Conservation (phyloP, 805 yeast species). For the Candida tammaniensis region DNA sequence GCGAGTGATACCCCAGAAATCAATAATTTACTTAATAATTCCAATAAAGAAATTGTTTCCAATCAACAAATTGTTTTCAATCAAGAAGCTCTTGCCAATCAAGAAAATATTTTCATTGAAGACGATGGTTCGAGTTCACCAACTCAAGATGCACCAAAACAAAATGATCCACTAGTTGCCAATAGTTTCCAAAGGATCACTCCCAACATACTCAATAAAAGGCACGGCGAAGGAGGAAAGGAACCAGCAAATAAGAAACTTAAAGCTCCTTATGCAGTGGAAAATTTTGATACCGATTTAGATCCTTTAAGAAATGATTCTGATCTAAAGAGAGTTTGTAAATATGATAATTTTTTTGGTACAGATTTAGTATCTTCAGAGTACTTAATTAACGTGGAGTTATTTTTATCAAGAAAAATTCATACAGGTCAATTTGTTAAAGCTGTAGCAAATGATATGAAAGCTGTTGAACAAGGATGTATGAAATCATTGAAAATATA, state of each 20-base stretch:
- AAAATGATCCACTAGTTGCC: no score
- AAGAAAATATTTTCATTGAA: no score
- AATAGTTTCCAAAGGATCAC: no score
- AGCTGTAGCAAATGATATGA: conserved; percentile 1
- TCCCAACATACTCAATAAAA: no score
- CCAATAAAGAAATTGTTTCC: no score
- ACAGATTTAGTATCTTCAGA: background rate
- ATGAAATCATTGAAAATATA: background rate
- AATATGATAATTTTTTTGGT: background rate
- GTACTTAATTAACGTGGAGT: conserved; percentile 2
- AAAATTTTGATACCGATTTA: conserved; percentile 2
- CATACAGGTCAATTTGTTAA: background rate
- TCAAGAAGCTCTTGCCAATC: no score
- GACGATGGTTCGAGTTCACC: no score
- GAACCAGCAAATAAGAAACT: conserved; percentile 2
- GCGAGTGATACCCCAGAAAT: no score
- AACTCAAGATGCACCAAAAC: no score
- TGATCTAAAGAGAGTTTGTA: background rate
- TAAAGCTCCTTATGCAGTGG: background rate
- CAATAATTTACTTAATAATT: no score
- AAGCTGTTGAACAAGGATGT: conserved; percentile 3
- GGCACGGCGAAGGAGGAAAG: no score
- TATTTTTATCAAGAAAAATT: background rate
- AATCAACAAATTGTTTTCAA: no score
- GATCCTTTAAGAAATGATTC: conserved; percentile 2